phyloP scores from a whole-genome alignment of 148 eudicot species.

The Polygonum aviculare region DNA sequence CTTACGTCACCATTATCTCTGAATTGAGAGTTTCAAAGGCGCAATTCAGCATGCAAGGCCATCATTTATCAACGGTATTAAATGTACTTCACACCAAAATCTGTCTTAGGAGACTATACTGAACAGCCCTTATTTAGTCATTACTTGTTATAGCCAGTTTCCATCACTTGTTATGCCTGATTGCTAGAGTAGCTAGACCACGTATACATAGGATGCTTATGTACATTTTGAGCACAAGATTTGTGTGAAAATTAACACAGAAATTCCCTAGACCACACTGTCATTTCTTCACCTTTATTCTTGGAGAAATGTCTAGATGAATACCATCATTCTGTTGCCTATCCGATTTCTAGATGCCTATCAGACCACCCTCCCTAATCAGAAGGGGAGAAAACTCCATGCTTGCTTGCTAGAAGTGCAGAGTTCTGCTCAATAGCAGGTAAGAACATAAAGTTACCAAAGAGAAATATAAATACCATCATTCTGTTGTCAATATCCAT shows the following conservation, averaged over 20 bases:
- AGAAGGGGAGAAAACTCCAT: background rate
- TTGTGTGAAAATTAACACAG: too few relatives aligned
- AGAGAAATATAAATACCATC: slow-evolving; percentile 48
- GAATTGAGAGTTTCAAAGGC: background rate
- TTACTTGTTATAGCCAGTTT: too few relatives aligned
- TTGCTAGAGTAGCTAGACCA: too few relatives aligned
- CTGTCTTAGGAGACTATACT: background rate
- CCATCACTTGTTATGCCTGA: too few relatives aligned
- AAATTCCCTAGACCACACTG: too few relatives aligned
- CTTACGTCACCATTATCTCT: background rate
- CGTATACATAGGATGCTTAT: too few relatives aligned
- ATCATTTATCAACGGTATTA: background rate
- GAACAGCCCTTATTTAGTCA: background rate
- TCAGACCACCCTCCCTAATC: background rate
- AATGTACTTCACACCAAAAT: background rate
- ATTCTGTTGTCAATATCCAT: slow-evolving; percentile 99
- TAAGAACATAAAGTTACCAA: background rate
- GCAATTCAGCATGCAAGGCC: background rate
- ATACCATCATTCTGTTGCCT: too few relatives aligned
- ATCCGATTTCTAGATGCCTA: background rate
- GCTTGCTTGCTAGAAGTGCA: background rate
- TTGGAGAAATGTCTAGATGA: too few relatives aligned
- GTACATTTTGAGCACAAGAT: too few relatives aligned
- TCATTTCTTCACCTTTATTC: too few relatives aligned
- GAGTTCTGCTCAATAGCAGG: background rate